Conservation (phyloP, 192 early-diverging fungal species). For the Cetraspora pellucida region DNA sequence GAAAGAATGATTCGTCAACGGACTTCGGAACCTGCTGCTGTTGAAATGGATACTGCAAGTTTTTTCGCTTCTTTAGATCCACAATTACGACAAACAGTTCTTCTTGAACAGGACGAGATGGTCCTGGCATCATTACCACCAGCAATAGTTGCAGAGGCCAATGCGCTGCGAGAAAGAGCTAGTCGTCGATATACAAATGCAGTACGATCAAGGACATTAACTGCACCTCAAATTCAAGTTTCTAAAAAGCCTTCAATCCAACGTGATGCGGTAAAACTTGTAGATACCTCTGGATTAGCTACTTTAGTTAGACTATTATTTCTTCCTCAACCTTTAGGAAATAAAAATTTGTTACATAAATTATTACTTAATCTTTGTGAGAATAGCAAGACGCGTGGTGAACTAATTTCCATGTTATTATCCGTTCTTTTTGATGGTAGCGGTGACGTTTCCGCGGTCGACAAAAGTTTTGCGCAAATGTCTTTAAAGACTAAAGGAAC, state of each 20-base stretch:
- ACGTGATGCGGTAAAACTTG: conserved; percentile 76
- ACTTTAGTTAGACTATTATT: conserved; percentile 88
- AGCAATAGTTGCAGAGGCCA: conserved; percentile 54
- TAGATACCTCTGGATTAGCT: conserved; percentile 79
- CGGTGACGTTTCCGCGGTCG: conserved; percentile 72
- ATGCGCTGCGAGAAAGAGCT: conserved; percentile 44
- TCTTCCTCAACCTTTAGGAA: conserved; percentile 74
- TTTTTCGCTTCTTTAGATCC: conserved; percentile 63
- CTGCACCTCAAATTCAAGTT: conserved; percentile 17
- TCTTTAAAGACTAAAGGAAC: conserved; percentile 63
- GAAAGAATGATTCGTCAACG: conserved; percentile 65
- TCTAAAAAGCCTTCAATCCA: conserved; percentile 47
- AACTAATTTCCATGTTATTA: conserved; percentile 84
- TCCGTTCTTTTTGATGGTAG: conserved; percentile 84
- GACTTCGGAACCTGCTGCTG: conserved; percentile 40
- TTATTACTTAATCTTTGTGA: conserved; percentile 84
- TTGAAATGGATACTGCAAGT: conserved; percentile 56
- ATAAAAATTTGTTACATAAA: conserved; percentile 63
- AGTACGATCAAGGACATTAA: conserved; percentile 40
- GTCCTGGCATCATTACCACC: conserved; percentile 45
- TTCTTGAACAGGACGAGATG: conserved; percentile 55
- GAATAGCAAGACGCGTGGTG: conserved; percentile 81
- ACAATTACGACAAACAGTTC: conserved; percentile 52
- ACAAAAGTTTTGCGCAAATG: conserved; percentile 76
- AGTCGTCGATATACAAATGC: conserved; percentile 35